Evolutionary conservation across 352 stramenopile species (phyloP).

Genomic region (Pythium dissimile): DNA sequence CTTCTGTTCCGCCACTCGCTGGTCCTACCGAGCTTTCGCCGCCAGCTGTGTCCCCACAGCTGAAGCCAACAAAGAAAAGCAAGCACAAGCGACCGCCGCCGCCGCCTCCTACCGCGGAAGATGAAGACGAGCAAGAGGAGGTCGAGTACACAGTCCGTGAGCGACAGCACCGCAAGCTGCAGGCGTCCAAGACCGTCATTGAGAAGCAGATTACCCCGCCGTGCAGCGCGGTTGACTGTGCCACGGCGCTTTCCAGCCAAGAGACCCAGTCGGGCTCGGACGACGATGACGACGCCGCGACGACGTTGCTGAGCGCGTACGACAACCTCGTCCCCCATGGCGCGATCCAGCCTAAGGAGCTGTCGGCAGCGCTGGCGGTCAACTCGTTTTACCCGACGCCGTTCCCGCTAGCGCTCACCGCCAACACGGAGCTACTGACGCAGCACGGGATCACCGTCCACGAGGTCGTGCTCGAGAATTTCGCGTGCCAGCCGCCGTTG

Average conservation of each 20-base stretch:
- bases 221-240: slow-evolving; percentile 10
- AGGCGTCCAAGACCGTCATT: slow-evolving; percentile 24
- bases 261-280: slow-evolving; percentile 65
- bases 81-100: not conserved
- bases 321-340: slow-evolving; percentile 10
- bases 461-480: slow-evolving; percentile 37
- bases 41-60: not conserved
- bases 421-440: not conserved
- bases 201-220: slow-evolving; percentile 12
- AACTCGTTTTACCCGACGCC: slow-evolving; percentile 24
- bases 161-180: slow-evolving; percentile 36
- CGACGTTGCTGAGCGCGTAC: slow-evolving; percentile 27
- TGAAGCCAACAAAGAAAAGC: not conserved
- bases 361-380: not conserved
- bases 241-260: slow-evolving; percentile 62
- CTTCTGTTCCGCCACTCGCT: not conserved
- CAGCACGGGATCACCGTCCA: slow-evolving; percentile 18
- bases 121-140: slow-evolving; percentile 40
- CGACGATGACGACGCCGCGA: slow-evolving; percentile 35
- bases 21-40: not conserved
- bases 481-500: slow-evolving; percentile 28
- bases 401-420: slow-evolving; percentile 23
- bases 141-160: slow-evolving; percentile 34
- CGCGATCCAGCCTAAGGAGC: slow-evolving; percentile 6
- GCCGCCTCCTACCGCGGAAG: not conserved